A percentile compares a stretch with the other conserved stretches of the same genome.
Conservation (phyloP, 805 yeast genomes). For the Candida silvicultrix region DNA sequence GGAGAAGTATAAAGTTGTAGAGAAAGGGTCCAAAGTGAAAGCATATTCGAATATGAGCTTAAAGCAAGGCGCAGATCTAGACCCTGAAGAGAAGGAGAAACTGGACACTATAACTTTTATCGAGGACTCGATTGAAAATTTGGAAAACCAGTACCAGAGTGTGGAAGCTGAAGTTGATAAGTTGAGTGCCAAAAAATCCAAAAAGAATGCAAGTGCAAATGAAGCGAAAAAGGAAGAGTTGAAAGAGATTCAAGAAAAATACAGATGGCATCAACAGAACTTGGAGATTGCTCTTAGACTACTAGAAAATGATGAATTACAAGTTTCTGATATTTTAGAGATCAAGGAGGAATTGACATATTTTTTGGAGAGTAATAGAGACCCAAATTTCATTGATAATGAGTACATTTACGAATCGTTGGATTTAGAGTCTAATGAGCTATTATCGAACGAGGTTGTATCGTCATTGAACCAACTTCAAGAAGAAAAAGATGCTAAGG, state of each 20-base stretch:
- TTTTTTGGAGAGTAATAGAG: conserved; percentile 88
- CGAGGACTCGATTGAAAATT: conserved; percentile 67
- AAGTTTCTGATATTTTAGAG: conserved; percentile 65
- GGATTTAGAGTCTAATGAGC: conserved; percentile 54
- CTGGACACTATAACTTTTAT: conserved; percentile 66
- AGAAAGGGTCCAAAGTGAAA: conserved; percentile 85
- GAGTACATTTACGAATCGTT: conserved; percentile 87
- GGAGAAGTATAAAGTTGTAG: conserved; percentile 95
- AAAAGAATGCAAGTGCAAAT: conserved; percentile 43
- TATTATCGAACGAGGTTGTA: conserved; percentile 46
- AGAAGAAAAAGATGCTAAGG: conserved; percentile 3
- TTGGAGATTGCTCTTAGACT: conserved; percentile 73
- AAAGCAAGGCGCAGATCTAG: conserved; percentile 53
- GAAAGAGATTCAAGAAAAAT: conserved; percentile 58
- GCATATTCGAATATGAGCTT: conserved; percentile 91
- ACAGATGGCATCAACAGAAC: conserved; percentile 71
- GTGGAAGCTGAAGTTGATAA: conserved; percentile 67
- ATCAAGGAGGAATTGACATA: conserved; percentile 86
- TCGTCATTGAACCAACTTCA: conserved; percentile 19
- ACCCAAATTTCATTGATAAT: conserved; percentile 86
- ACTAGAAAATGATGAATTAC: conserved; percentile 75
- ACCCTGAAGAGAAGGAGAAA: conserved; percentile 77
- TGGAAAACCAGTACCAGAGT: conserved; percentile 70
- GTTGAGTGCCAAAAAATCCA: conserved; percentile 48
- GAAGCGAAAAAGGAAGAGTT: conserved; percentile 57